These are phyloP conservation scores for Yarrowia divulgata DNA, from an alignment of 805 yeast genomes.

Conservation along the genomic window DNA sequence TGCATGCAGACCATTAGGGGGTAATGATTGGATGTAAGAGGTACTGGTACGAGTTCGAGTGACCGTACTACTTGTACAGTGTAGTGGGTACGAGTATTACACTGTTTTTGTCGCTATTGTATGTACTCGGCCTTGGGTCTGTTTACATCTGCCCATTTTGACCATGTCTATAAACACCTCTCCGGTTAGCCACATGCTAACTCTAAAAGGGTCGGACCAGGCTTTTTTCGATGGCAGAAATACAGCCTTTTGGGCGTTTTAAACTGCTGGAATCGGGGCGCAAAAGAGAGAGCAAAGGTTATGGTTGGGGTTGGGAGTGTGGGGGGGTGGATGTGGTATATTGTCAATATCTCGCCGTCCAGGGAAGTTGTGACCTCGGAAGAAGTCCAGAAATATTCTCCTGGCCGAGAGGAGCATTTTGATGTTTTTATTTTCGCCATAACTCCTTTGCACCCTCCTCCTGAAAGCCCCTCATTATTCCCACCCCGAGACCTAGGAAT, in stretches of 20 bases:
- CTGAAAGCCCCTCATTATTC: background rate
- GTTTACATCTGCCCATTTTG: too few relatives aligned
- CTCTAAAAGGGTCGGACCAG: background rate
- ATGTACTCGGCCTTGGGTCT: too few relatives aligned
- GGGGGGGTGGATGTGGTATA: background rate
- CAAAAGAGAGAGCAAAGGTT: background rate
- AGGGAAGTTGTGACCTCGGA: background rate
- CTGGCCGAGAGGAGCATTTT: background rate
- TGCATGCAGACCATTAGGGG: background rate
- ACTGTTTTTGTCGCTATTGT: too few relatives aligned
- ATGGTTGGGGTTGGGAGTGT: background rate
- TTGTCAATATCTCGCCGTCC: background rate
- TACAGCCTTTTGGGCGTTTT: background rate
- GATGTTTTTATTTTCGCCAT: background rate
- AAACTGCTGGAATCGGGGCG: background rate
- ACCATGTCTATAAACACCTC: slow-evolving; percentile 4
- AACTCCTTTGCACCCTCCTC: background rate
- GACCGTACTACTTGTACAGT: too few relatives aligned
- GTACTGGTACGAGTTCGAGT: too few relatives aligned
- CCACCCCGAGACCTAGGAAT: background rate
- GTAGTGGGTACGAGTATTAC: too few relatives aligned
- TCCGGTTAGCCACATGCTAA: slow-evolving; percentile 26
- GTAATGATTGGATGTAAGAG: too few relatives aligned
- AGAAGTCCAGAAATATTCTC: background rate
- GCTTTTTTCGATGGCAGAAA: background rate